phyloP scores from a whole-genome alignment of 371 early-diverging fungal genomes.

The Syncephalastrum racemosum region DNA sequence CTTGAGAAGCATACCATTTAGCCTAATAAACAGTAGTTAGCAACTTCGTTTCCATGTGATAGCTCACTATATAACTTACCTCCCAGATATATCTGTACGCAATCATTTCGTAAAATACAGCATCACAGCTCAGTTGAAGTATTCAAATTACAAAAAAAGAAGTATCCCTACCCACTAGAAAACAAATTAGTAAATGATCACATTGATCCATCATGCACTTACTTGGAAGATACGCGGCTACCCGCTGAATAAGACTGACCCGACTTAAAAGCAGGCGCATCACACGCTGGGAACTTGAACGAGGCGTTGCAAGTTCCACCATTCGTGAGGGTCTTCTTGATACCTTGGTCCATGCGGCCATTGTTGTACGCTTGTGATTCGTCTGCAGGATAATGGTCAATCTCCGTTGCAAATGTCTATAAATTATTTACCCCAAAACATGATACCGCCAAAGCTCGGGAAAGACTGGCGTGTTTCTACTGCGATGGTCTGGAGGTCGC shows the following conservation, averaged over 20 bases:
- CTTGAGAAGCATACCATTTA: conserved; percentile 34
- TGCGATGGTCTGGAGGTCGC: conserved; percentile 27
- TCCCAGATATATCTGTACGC: conserved; percentile 36
- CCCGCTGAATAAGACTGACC: conserved; percentile 42
- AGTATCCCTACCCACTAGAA: neutral
- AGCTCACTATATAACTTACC: conserved; percentile 20
- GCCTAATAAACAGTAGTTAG: conserved; percentile 19
- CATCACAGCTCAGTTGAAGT: neutral
- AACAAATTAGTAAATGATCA: neutral
- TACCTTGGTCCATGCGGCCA: conserved; percentile 21
- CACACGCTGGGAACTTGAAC: conserved; percentile 29
- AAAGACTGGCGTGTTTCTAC: conserved; percentile 25
- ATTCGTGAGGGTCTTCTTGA: conserved; percentile 23
- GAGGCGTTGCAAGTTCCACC: conserved; percentile 24
- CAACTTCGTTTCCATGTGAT: neutral
- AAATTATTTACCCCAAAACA: conserved; percentile 56
- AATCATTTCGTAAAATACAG: neutral
- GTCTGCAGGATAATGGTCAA: conserved; percentile 23
- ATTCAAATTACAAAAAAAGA: conserved; percentile 4
- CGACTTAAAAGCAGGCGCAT: conserved; percentile 37
- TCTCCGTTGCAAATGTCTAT: neutral
- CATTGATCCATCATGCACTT: conserved; percentile 13
- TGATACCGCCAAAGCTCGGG: conserved; percentile 63
- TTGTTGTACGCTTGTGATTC: conserved; percentile 48
- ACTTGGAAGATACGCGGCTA: conserved; percentile 48